Evolutionary conservation across 2,329 filamentous ascomycete genomes (phyloP).

Genomic region (Passalora sequoiae): DNA sequence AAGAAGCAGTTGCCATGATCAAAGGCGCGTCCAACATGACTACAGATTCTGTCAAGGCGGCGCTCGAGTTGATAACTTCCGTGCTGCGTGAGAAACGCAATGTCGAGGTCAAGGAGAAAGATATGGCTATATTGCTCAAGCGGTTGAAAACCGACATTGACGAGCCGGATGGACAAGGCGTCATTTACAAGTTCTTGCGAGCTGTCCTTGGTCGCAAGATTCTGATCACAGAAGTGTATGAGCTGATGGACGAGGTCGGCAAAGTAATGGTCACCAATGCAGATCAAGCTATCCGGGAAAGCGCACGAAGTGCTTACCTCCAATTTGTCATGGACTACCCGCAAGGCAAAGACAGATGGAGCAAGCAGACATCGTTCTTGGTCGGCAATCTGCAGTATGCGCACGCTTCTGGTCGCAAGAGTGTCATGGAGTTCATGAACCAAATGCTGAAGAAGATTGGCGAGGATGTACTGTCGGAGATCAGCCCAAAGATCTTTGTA

Average conservation of each 20-base stretch:
- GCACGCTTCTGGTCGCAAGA: conserved; percentile 79
- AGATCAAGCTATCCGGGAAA: conserved; percentile 77
- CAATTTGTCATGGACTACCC: conserved; percentile 94
- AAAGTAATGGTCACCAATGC: conserved; percentile 95
- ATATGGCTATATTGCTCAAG: conserved; percentile 75
- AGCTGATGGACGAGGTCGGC: conserved; percentile 81
- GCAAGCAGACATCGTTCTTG: conserved; percentile 82
- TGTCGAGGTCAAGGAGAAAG: conserved; percentile 70
- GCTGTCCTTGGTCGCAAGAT: conserved; percentile 80
- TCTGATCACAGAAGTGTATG: conserved; percentile 82
- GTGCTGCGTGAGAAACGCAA: conserved; percentile 76
- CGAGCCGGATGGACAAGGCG: conserved; percentile 83
- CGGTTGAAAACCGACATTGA: conserved; percentile 84
- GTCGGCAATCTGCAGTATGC: conserved; percentile 88
- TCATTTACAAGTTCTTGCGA: conserved; percentile 90
- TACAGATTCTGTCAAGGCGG: conserved; percentile 78
- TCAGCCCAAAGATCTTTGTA: conserved; percentile 75
- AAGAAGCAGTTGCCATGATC: conserved; percentile 77
- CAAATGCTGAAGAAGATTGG: conserved; percentile 80
- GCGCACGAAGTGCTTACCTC: conserved; percentile 84
- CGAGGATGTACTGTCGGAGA: conserved; percentile 74
- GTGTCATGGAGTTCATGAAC: conserved; percentile 87
- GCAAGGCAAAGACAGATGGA: conserved; percentile 81
- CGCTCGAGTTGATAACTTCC: conserved; percentile 79
- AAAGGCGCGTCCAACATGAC: conserved; percentile 72